phyloP scores from a whole-genome alignment of 768 basidiomycete genomes.

The Tulasnella sp. region DNA sequence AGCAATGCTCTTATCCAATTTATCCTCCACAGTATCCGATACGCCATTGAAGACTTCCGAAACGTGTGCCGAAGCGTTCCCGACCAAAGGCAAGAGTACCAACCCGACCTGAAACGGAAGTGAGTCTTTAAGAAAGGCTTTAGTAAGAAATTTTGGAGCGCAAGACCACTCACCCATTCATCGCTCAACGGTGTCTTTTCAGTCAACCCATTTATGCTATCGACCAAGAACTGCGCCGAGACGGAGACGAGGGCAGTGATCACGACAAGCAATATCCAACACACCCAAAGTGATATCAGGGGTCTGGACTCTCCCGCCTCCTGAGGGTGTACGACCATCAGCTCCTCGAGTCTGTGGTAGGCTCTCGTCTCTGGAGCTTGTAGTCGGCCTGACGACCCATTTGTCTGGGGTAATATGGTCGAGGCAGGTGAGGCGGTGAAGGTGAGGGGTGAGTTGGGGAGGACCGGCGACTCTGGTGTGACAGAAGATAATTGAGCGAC shows the following conservation, averaged over 20 bases:
- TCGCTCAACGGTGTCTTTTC: slow-evolving; percentile 35
- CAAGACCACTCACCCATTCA: slow-evolving; percentile 40
- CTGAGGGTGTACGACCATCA: too few relatives aligned
- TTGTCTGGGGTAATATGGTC: too few relatives aligned
- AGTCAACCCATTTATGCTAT: slow-evolving; percentile 70
- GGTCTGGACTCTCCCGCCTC: slow-evolving; percentile 44
- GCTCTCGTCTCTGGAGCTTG: too few relatives aligned
- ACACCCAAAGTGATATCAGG: slow-evolving; percentile 43
- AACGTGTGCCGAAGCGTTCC: slow-evolving; percentile 86
- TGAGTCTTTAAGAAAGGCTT: too few relatives aligned
- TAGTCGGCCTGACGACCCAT: too few relatives aligned
- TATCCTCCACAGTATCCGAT: slow-evolving; percentile 55
- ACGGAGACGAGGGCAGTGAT: slow-evolving; percentile 56
- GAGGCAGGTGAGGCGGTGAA: too few relatives aligned
- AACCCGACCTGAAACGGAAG: slow-evolving; percentile 45
- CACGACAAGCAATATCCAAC: slow-evolving; percentile 40
- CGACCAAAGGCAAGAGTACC: slow-evolving; percentile 85
- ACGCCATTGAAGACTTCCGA: slow-evolving; percentile 50
- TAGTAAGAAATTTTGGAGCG: too few relatives aligned
- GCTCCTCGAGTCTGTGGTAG: too few relatives aligned
- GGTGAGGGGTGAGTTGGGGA: too few relatives aligned
- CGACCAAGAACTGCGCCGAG: slow-evolving; percentile 61
- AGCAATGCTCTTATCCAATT: slow-evolving; percentile 74
- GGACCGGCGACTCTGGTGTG: too few relatives aligned
- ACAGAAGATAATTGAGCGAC: too few relatives aligned